Percentiles rank a stretch among this genome's conserved stretches.
Evolutionary conservation across 257 asterid species (phyloP).

Genomic region (Jacaranda copaia): DNA sequence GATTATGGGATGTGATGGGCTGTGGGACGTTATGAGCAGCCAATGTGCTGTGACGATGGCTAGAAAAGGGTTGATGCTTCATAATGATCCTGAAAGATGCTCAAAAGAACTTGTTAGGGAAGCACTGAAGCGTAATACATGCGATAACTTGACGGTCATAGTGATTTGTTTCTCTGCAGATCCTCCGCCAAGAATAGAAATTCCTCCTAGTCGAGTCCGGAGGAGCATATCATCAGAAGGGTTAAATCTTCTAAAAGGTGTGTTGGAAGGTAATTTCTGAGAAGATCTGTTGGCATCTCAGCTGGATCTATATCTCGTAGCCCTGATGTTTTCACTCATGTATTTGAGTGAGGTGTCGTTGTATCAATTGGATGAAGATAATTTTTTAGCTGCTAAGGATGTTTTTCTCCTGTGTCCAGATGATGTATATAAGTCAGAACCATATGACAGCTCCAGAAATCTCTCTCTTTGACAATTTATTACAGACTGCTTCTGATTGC

Average conservation of each 20-base stretch:
- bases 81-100: conserved; percentile 89
- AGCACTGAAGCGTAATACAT: conserved; percentile 81
- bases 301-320: too few relatives aligned
- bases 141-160: conserved; percentile 81
- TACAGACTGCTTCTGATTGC: not conserved
- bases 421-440: conserved; percentile 24
- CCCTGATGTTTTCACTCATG: not conserved
- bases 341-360: conserved; percentile 26
- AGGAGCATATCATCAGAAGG: conserved; percentile 92
- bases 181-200: conserved; percentile 83
- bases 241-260: conserved; percentile 83
- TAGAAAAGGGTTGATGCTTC: conserved; percentile 86
- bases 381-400: not conserved
- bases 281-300: not conserved
- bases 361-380: conserved; percentile 31
- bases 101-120: conserved; percentile 84
- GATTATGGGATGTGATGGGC: conserved; percentile 90
- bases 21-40: conserved; percentile 98
- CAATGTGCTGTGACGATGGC: conserved; percentile 89
- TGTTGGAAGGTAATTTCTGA: conserved; percentile 60
- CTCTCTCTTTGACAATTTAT: not conserved
- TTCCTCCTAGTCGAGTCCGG: conserved; percentile 56
- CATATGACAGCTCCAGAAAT: not conserved
- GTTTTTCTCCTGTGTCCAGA: not conserved
- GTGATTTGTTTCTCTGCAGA: conserved; percentile 86